Conservation (phyloP, 2,329 filamentous ascomycete species). For the Mycocentrospora acerina region DNA sequence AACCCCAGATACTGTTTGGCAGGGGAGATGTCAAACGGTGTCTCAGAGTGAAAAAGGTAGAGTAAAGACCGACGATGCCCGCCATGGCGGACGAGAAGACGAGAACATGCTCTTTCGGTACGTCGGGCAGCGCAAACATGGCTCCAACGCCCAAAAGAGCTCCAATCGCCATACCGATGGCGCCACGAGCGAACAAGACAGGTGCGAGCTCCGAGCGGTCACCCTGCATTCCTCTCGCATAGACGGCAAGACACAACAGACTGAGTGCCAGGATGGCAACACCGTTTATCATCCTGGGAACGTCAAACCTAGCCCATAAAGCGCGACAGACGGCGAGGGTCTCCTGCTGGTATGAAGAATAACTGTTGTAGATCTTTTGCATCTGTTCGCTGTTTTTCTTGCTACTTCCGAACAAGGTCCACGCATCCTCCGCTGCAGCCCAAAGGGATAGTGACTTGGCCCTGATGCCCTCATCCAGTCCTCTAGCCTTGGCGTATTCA, state of each 20-base stretch:
- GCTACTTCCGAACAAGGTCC: constrained; percentile 49
- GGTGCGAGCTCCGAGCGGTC: constrained; percentile 58
- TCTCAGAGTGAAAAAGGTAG: constrained; percentile 45
- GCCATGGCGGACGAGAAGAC: constrained; percentile 45
- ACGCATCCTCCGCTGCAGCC: constrained; percentile 58
- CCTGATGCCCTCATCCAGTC: constrained; percentile 62
- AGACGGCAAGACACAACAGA: constrained; percentile 70
- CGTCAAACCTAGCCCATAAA: constrained; percentile 90
- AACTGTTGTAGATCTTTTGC: constrained; percentile 56
- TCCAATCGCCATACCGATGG: constrained; percentile 52
- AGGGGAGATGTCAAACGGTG: constrained; percentile 55
- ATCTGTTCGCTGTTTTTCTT: constrained; percentile 41
- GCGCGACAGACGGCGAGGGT: constrained; percentile 78
- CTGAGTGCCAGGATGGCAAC: constrained; percentile 69
- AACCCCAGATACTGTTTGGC: constrained; percentile 83
- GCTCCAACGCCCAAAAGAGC: constrained; percentile 44
- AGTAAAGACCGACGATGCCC: constrained; percentile 43
- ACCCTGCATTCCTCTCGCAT: constrained; percentile 61
- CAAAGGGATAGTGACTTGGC: constrained; percentile 61
- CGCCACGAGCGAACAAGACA: constrained; percentile 54
- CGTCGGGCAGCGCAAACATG: constrained; percentile 46
- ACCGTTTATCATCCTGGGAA: constrained; percentile 80
- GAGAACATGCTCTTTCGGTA: constrained; percentile 42
- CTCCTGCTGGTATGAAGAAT: constrained; percentile 72
- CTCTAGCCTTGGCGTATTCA: constrained; percentile 74